Percentiles rank a stretch among this genome's conserved stretches.
Conservation (phyloP, 352 stramenopile genomes). For the Pythium brachiatum region DNA sequence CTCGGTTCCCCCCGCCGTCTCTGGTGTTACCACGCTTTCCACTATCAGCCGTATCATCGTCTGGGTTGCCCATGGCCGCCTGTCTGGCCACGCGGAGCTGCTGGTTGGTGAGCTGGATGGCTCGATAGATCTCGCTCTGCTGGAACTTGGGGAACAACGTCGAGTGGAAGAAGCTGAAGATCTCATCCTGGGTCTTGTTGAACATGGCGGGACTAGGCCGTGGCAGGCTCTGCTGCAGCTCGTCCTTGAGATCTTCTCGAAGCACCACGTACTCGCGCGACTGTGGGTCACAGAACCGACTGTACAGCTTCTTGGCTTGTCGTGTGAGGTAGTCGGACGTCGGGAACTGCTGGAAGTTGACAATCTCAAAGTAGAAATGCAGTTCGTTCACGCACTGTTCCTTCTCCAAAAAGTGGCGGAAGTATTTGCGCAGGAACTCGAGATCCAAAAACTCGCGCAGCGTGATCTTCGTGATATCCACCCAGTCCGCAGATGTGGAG, state of each 20-base stretch:
- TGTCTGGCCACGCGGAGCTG: slow-evolving; percentile 13
- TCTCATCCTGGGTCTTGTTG: slow-evolving; percentile 65
- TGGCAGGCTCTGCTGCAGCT: slow-evolving; percentile 37
- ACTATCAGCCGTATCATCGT: not conserved
- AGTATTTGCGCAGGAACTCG: slow-evolving; percentile 53
- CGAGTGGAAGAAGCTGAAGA: slow-evolving; percentile 60
- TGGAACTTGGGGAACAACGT: slow-evolving; percentile 76
- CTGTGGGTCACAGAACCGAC: slow-evolving; percentile 57
- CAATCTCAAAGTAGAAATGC: slow-evolving; percentile 76
- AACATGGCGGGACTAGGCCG: slow-evolving; percentile 62
- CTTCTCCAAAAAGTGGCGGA: slow-evolving; percentile 68
- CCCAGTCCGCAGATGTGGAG: slow-evolving; percentile 23
- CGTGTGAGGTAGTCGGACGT: slow-evolving; percentile 69
- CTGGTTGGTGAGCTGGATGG: slow-evolving; percentile 42
- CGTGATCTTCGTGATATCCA: slow-evolving; percentile 48
- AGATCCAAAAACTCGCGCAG: slow-evolving; percentile 63
- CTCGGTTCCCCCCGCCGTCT: not conserved
- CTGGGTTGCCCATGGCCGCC: slow-evolving; percentile 6
- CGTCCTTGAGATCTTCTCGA: slow-evolving; percentile 24
- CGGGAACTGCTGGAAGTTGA: slow-evolving; percentile 70
- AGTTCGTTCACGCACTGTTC: slow-evolving; percentile 69
- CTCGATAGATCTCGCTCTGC: slow-evolving; percentile 61
- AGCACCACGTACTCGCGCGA: slow-evolving; percentile 61
- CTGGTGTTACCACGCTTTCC: not conserved
- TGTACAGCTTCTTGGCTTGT: slow-evolving; percentile 64